Percentiles rank a stretch among this genome's conserved stretches.
Conservation (phyloP, 768 basidiomycete species). For the Suillus discolor region DNA sequence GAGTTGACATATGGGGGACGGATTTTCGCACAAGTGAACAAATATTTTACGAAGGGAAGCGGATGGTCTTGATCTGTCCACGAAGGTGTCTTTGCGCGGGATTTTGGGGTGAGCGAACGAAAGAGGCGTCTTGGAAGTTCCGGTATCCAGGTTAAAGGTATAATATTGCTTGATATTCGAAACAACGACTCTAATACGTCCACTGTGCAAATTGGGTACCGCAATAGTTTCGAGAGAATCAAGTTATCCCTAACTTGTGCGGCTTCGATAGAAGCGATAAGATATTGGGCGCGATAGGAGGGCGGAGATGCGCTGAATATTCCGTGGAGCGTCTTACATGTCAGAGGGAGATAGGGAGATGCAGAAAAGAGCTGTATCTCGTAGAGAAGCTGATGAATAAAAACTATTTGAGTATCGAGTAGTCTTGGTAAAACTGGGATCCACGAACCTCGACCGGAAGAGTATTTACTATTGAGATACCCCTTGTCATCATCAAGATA, state of each 20-base stretch:
- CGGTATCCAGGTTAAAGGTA: slow-evolving; percentile 22
- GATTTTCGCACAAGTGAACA: slow-evolving; percentile 46
- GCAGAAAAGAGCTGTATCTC: slow-evolving; percentile 74
- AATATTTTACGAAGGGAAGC: slow-evolving; percentile 62
- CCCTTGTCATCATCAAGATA: neutral
- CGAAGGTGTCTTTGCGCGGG: slow-evolving; percentile 11
- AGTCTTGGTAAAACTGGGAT: neutral
- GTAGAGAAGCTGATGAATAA: slow-evolving; percentile 63
- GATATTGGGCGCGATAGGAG: slow-evolving; percentile 67
- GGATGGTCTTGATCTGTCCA: slow-evolving; percentile 59
- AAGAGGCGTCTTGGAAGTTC: slow-evolving; percentile 74
- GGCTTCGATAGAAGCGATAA: slow-evolving; percentile 41
- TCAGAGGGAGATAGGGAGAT: slow-evolving; percentile 62
- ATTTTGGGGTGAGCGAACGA: slow-evolving; percentile 44
- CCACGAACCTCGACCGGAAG: slow-evolving; percentile 40
- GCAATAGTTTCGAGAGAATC: slow-evolving; percentile 50
- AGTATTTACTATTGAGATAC: slow-evolving; percentile 19
- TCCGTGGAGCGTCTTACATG: slow-evolving; percentile 52
- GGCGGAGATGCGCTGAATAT: slow-evolving; percentile 59
- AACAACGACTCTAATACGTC: slow-evolving; percentile 51
- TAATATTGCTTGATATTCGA: slow-evolving; percentile 17
- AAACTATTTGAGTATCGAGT: neutral
- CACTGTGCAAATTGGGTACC: slow-evolving; percentile 40
- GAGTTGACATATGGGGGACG: slow-evolving; percentile 58
- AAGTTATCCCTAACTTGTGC: slow-evolving; percentile 17